These are phyloP conservation scores for Microcera coccophila DNA, from an alignment of 2,329 filamentous ascomycete genomes.

Conservation along the genomic window DNA sequence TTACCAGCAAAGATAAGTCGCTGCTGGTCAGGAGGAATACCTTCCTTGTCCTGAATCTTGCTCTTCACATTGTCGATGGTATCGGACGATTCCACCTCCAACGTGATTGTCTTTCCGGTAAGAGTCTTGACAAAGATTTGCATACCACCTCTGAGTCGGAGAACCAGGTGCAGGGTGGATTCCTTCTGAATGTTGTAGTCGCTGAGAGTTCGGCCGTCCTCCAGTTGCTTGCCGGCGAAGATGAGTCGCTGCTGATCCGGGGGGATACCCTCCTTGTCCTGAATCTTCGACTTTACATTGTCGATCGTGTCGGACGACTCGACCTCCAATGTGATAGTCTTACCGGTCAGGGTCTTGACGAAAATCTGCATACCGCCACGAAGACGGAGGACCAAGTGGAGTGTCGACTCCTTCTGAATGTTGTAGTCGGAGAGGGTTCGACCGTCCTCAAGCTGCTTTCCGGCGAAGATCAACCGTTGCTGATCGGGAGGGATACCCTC, in stretches of 20 bases:
- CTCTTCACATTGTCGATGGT: conserved; percentile 96
- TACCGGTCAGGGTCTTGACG: conserved; percentile 83
- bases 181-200: conserved; percentile 99
- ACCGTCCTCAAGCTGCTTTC: conserved; percentile 93
- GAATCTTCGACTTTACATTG: conserved; percentile 92
- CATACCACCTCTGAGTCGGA: conserved; percentile 79
- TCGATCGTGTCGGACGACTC: conserved; percentile 89
- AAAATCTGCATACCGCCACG: conserved; percentile 90
- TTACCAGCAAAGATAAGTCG: conserved; percentile 95
- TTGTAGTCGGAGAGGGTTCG: conserved; percentile 90
- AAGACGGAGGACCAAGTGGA: conserved; percentile 81
- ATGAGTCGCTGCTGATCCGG: conserved; percentile 93
- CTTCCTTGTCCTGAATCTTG: conserved; percentile 99
- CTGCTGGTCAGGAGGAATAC: conserved; percentile 93
- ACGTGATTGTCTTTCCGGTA: conserved; percentile 91
- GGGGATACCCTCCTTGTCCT: conserved; percentile 89
- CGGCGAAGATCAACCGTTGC: conserved; percentile 91
- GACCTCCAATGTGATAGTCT: conserved; percentile 91
- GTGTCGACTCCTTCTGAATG: conserved; percentile 88
- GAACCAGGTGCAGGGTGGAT: conserved; percentile 74
- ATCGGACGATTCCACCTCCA: conserved; percentile 84
- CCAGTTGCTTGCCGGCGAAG: conserved; percentile 89
- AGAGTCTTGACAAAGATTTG: conserved; percentile 75
- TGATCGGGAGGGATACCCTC: conserved; percentile 95
- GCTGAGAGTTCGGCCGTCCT: conserved; percentile 83